A percentile compares a stretch with the other conserved stretches of the same genome.
phyloP scores from a whole-genome alignment of 2,329 filamentous ascomycete genomes.

The Pseudocercospora cruenta region DNA sequence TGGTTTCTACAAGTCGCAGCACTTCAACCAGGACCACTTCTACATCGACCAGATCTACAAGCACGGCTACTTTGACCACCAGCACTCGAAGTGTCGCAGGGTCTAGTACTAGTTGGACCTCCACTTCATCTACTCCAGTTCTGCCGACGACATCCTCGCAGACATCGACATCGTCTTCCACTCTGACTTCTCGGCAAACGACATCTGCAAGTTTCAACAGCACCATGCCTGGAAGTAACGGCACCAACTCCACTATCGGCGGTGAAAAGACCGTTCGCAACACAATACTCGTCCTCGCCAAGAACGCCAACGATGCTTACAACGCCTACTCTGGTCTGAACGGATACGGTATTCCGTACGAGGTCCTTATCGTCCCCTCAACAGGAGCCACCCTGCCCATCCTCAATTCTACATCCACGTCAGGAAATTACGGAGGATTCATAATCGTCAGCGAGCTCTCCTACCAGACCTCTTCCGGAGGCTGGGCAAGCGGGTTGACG shows the following conservation, averaged over 20 bases:
- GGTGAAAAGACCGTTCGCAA: conserved; percentile 5
- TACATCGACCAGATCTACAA: neutral
- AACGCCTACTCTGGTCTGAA: conserved; percentile 9
- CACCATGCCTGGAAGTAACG: neutral
- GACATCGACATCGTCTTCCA: neutral
- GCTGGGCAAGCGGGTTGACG: conserved; percentile 9
- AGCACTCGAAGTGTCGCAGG: neutral
- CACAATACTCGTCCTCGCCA: conserved; percentile 13
- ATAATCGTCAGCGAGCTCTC: conserved; percentile 16
- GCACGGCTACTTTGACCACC: neutral
- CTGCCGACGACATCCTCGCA: neutral
- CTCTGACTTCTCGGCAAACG: no score
- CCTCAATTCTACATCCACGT: conserved; percentile 7
- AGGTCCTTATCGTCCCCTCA: conserved; percentile 11
- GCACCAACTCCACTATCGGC: neutral
- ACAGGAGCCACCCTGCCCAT: conserved; percentile 5
- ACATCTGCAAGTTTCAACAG: no score
- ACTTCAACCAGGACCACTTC: neutral
- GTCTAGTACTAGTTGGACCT: neutral
- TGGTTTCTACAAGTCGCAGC: neutral
- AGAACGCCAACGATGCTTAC: conserved; percentile 12
- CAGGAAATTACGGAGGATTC: conserved; percentile 18
- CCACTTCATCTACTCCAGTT: neutral
- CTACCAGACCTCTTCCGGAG: conserved; percentile 12
- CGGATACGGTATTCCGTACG: conserved; percentile 17